A percentile compares a stretch with the other conserved stretches of the same genome.
Conservation (phyloP, 2,329 filamentous ascomycete genomes). For the Apiospora marii region DNA sequence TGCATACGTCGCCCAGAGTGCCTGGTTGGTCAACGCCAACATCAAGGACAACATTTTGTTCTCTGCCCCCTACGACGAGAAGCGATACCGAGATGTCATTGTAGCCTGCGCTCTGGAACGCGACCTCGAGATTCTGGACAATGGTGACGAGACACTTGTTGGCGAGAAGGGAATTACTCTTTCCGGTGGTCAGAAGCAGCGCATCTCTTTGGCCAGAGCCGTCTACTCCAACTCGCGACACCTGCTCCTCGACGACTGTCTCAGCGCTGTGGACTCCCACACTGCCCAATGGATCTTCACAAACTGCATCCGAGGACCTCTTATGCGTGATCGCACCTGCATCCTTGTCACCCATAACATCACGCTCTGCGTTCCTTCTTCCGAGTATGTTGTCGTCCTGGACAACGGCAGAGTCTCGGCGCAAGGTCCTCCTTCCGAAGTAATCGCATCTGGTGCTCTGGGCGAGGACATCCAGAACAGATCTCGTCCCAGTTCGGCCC, state of each 20-base stretch:
- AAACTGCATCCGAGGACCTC: constrained; percentile 85
- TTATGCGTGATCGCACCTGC: constrained; percentile 91
- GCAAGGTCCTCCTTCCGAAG: constrained; percentile 79
- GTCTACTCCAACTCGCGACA: constrained; percentile 96
- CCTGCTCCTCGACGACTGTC: constrained; percentile 89
- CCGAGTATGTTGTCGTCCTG: constrained; percentile 82
- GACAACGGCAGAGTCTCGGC: constrained; percentile 83
- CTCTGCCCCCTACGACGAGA: constrained; percentile 79
- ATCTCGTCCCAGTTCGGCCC: constrained; percentile 73
- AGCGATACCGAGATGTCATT: constrained; percentile 87
- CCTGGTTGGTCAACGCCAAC: constrained; percentile 95
- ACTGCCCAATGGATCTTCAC: constrained; percentile 98
- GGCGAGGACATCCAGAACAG: constrained; percentile 81
- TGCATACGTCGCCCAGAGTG: constrained; percentile 95
- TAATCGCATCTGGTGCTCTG: constrained; percentile 87
- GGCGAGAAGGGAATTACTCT: constrained; percentile 97
- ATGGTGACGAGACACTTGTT: constrained; percentile 91
- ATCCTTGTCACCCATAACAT: constrained; percentile 96
- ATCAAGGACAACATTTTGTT: constrained; percentile 98
- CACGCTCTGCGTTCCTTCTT: constrained; percentile 81
- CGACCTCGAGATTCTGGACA: constrained; percentile 90
- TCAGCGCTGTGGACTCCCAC: constrained; percentile 96
- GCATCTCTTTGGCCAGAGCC: constrained; percentile 94
- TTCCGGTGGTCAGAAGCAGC: constrained; percentile 96
- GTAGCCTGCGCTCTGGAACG: constrained; percentile 90